phyloP scores from a whole-genome alignment of 768 basidiomycete genomes.

The Suillus alpinus region DNA sequence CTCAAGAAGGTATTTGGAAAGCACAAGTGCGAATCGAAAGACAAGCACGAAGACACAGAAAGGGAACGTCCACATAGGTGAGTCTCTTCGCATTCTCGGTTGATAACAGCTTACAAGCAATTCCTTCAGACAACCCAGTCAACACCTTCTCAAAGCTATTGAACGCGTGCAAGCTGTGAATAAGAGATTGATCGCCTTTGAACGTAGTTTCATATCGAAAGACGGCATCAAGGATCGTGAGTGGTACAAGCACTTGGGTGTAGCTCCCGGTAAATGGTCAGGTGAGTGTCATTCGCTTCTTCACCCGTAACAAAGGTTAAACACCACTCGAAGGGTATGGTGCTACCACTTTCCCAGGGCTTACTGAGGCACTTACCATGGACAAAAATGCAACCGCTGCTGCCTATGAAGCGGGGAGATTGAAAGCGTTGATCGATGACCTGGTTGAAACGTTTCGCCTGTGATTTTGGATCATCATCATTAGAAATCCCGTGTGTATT shows the following conservation, averaged over 20 bases:
- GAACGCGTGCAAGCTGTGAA: conserved; percentile 58
- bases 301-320: neutral
- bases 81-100: neutral
- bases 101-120: neutral
- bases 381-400: conserved; percentile 65
- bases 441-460: conserved; percentile 36
- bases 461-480: conserved; percentile 12
- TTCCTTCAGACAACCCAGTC: conserved; percentile 32
- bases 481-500: neutral
- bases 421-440: conserved; percentile 50
- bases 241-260: conserved; percentile 82
- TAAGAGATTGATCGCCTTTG: conserved; percentile 62
- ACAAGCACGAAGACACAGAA: conserved; percentile 4
- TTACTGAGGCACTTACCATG: conserved; percentile 72
- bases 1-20: conserved; percentile 34
- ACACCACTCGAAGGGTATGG: conserved; percentile 55
- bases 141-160: conserved; percentile 51
- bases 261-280: conserved; percentile 83
- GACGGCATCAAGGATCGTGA: conserved; percentile 73
- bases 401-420: conserved; percentile 58
- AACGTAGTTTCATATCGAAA: conserved; percentile 75
- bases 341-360: conserved; percentile 77
- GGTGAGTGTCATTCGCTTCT: conserved; percentile 39
- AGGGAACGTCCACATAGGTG: neutral
- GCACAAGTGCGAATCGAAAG: conserved; percentile 16